Percentiles rank a stretch among this genome's conserved stretches.
phyloP scores from a whole-genome alignment of 169 alveolate species.

The Plasmodium vinckei region DNA sequence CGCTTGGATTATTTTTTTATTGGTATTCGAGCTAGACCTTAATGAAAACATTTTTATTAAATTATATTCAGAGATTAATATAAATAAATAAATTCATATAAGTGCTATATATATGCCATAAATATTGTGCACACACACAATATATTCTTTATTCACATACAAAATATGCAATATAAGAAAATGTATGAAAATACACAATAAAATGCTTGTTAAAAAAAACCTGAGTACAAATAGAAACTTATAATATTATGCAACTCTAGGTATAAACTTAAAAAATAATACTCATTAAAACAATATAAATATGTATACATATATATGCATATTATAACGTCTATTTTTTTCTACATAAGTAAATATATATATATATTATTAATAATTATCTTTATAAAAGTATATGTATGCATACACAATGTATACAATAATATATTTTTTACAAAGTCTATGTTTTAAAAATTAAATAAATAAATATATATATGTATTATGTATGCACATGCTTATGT shows the following conservation, averaged over 20 bases:
- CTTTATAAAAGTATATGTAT: neutral
- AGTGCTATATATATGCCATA: no score
- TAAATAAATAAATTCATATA: neutral
- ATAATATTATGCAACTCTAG: neutral
- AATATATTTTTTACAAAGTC: neutral
- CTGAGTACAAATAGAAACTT: neutral
- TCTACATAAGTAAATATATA: neutral
- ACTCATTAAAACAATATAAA: constrained; percentile 4
- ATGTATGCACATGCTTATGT: neutral
- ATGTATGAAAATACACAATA: no score
- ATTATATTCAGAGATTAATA: neutral
- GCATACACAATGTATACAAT: neutral
- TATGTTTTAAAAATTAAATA: neutral
- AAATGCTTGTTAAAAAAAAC: no score
- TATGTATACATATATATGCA: neutral
- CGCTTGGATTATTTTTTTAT: constrained; percentile 3
- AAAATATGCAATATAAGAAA: no score
- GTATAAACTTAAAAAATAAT: neutral
- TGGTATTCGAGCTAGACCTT: constrained; percentile 34
- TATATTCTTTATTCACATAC: no score
- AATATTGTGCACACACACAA: no score
- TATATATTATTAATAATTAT: neutral
- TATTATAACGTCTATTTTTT: neutral
- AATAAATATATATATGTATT: neutral
- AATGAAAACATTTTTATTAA: constrained; percentile 17